Base-by-base conservation (phyloP, 2,329 filamentous ascomycete genomes). In the Colletotrichum phormii region DNA sequence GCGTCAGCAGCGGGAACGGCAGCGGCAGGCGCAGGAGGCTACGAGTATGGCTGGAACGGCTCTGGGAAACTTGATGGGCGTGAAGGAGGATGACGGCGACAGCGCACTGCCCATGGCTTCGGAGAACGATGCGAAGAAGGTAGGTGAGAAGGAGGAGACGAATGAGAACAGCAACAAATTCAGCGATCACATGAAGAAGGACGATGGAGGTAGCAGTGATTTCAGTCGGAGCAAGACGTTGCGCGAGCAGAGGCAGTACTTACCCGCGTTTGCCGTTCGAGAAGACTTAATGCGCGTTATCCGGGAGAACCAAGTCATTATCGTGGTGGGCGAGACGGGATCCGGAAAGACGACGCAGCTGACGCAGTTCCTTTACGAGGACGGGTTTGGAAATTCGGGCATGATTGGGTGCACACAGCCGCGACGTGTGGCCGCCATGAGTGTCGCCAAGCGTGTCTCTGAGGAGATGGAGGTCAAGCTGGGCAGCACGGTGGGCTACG, bases 381-480 rank as follows among this genome's bases (percentile, higher is more conserved):
- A 98, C 78, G 97, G 97, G 0, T 99, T 98, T 80, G 94, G 92
- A 15, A 93, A 93, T 67, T 85, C 88, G 37, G 97, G 97, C 61
- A 92, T 98, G 88, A 98, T 99, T 77, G 96, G 95, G 5, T 99
- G 97, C 80, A 99, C 97, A 1, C 97, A 99, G 77, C 97, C 97
- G 64, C 91, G 97, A 78, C 94, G 97, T 87, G 97, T 99, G 42
- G 97, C 97, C 29, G 97, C 97, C 26, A 99, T 99, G 97, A 98
- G 95, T 84, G 97, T 99, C 33, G 97, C 97, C 2, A 98, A 98
- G 82, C 95, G 97, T 86, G 97, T 99, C 51, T 95, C 94, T 71
- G 97, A 99, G 84, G 97, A 99, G 84, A 99, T 99, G 97, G 94
- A 98, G 77, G 95, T 97, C 57, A 92, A 92, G 69, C 86, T 99